A percentile compares a stretch with the other conserved stretches of the same genome.
Evolutionary conservation across 176 grass and related monocot genomes (phyloP).

Genomic region (Lolium multiflorum): DNA sequence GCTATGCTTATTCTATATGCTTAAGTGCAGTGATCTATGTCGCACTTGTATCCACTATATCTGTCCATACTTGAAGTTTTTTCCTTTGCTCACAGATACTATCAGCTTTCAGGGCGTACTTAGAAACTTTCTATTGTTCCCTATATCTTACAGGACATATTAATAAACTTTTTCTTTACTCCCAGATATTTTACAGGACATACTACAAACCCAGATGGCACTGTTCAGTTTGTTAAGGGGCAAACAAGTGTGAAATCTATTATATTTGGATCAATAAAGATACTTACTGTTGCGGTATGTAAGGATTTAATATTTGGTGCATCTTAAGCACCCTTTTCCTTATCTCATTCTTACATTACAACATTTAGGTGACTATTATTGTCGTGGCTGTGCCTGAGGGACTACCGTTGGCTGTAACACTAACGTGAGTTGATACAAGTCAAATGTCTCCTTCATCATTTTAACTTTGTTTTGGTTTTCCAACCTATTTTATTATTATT

Average conservation of each 20-base stretch:
- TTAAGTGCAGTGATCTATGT: constrained; percentile 23
- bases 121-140: background rate
- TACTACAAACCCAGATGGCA: constrained; percentile 70
- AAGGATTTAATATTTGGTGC: constrained; percentile 19
- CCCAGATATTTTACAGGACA: constrained; percentile 94
- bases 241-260: constrained; percentile 76
- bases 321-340: background rate
- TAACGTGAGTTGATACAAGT: constrained; percentile 70
- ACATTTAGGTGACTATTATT: constrained; percentile 83
- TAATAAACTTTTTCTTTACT: constrained; percentile 31
- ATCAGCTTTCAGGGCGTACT: background rate
- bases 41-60: constrained; percentile 26
- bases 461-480: constrained; percentile 42
- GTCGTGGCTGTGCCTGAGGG: constrained; percentile 98
- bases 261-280: constrained; percentile 82
- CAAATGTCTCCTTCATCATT: constrained; percentile 2
- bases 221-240: constrained; percentile 79
- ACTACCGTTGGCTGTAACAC: constrained; percentile 89
- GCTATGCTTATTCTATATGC: constrained; percentile 3
- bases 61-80: background rate
- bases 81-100: constrained; percentile 16
- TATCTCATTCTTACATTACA: constrained; percentile 33
- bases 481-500: constrained; percentile 13
- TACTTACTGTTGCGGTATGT: constrained; percentile 93
- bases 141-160: constrained; percentile 13